These are phyloP conservation scores for Alloteropsis semialata DNA, from an alignment of 176 grass and related monocot genomes.

Conservation along the genomic window DNA sequence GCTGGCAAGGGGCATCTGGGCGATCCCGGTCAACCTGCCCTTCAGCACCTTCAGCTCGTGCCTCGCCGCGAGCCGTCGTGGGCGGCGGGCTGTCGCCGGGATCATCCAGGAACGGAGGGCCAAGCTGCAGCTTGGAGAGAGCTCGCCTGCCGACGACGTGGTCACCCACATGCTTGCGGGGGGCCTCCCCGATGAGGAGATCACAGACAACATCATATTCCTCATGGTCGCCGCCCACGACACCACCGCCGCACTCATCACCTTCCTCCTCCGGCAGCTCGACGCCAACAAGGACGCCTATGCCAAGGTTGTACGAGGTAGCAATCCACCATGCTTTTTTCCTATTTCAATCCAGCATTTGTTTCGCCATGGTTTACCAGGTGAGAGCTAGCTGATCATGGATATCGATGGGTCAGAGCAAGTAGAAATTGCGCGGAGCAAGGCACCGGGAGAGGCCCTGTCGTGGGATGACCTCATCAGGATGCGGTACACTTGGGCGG, in stretches of 20 bases:
- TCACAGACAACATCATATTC: constrained; percentile 36
- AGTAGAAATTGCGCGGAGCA: not conserved
- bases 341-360: not conserved
- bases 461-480: not conserved
- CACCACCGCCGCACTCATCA: constrained; percentile 31
- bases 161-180: constrained; percentile 22
- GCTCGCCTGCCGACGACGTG: constrained; percentile 19
- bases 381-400: not conserved
- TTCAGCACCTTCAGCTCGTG: constrained; percentile 26
- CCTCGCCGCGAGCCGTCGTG: constrained; percentile 37
- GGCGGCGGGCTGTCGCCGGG: not conserved
- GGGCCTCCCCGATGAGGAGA: constrained; percentile 30
- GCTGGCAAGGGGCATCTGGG: constrained; percentile 15
- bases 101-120: not conserved
- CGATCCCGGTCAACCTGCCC: constrained; percentile 29
- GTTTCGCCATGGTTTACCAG: no score
- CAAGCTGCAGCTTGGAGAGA: not conserved
- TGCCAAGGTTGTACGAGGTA: not conserved
- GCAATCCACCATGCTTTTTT: not conserved
- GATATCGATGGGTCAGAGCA: not conserved
- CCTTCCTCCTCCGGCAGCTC: constrained; percentile 44
- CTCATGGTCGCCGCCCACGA: constrained; percentile 39
- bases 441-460: not conserved
- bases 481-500: constrained; percentile 30
- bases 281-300: not conserved